Conservation (phyloP, 108 stramenopile genomes). For the Thalassiosira profunda region DNA sequence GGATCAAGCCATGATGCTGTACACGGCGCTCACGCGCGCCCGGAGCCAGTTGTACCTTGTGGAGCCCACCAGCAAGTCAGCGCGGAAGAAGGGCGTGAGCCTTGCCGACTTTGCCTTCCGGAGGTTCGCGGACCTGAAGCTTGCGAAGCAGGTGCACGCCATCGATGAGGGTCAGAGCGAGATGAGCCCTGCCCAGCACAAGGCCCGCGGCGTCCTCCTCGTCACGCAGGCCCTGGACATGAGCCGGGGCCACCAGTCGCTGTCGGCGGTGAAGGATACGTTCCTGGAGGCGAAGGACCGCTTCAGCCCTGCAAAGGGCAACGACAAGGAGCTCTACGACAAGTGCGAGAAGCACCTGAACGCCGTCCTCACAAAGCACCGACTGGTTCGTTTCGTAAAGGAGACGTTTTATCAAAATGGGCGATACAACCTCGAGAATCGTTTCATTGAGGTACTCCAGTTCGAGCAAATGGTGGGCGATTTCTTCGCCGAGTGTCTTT, state of each 20-base stretch:
- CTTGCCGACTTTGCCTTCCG: slow-evolving; percentile 16
- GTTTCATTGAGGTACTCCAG: slow-evolving; percentile 8
- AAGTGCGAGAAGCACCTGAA: slow-evolving; percentile 10
- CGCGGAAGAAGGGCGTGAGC: neutral
- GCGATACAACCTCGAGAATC: neutral
- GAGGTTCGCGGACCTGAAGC: neutral
- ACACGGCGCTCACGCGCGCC: slow-evolving; percentile 19
- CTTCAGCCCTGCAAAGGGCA: slow-evolving; percentile 10
- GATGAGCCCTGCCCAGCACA: slow-evolving; percentile 22
- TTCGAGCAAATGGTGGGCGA: slow-evolving; percentile 6
- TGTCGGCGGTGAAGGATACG: slow-evolving; percentile 5
- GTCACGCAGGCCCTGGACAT: slow-evolving; percentile 12
- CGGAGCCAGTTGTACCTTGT: slow-evolving; percentile 13
- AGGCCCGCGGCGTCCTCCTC: slow-evolving; percentile 7
- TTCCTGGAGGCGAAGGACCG: slow-evolving; percentile 9
- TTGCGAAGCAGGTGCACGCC: slow-evolving; percentile 2
- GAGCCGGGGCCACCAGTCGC: slow-evolving; percentile 1
- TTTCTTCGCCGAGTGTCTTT: slow-evolving; percentile 2
- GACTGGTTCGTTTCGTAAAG: neutral
- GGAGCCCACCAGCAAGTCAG: neutral
- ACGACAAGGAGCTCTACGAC: neutral
- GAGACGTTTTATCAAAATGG: neutral
- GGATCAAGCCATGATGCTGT: slow-evolving; percentile 23
- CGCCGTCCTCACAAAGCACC: slow-evolving; percentile 9
- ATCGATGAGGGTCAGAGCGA: slow-evolving; percentile 11